Conservation (phyloP, 176 grass and related monocot genomes). For the Puccinellia tenuiflora region DNA sequence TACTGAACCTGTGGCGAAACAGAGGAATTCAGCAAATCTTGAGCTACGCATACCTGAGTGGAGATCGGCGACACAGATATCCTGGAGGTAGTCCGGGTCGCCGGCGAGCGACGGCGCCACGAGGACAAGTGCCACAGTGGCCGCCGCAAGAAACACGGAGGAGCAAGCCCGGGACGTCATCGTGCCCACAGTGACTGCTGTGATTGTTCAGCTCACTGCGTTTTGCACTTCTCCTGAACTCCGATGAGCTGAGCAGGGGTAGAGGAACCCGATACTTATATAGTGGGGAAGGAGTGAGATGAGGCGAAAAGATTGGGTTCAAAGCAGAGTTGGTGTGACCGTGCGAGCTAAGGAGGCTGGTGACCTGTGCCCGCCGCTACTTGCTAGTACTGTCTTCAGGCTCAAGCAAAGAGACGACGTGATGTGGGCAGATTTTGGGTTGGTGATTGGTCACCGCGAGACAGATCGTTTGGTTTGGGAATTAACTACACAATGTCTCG, state of each 20-base stretch:
- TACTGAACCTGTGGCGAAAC: background rate
- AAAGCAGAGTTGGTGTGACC: background rate
- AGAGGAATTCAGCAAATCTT: background rate
- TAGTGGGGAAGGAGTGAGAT: background rate
- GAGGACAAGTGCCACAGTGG: background rate
- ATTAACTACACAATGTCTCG: background rate
- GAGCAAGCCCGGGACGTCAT: background rate
- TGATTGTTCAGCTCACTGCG: background rate
- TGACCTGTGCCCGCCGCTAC: background rate
- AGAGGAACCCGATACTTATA: background rate
- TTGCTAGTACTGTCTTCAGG: background rate
- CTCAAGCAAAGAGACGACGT: constrained; percentile 27
- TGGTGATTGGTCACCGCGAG: constrained; percentile 5
- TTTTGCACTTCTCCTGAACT: background rate
- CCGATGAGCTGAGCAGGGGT: background rate
- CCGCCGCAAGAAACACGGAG: background rate
- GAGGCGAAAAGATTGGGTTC: constrained; percentile 12
- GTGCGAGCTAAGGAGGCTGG: background rate
- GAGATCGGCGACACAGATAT: constrained; percentile 80
- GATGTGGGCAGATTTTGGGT: background rate
- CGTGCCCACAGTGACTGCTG: background rate
- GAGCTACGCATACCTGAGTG: constrained; percentile 28
- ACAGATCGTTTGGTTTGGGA: background rate
- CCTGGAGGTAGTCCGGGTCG: constrained; percentile 87
- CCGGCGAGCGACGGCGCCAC: constrained; percentile 20